A percentile compares a stretch with the other conserved stretches of the same genome.
Evolutionary conservation across 371 early-diverging fungal genomes (phyloP).

Genomic region (Ordospora pajunii): DNA sequence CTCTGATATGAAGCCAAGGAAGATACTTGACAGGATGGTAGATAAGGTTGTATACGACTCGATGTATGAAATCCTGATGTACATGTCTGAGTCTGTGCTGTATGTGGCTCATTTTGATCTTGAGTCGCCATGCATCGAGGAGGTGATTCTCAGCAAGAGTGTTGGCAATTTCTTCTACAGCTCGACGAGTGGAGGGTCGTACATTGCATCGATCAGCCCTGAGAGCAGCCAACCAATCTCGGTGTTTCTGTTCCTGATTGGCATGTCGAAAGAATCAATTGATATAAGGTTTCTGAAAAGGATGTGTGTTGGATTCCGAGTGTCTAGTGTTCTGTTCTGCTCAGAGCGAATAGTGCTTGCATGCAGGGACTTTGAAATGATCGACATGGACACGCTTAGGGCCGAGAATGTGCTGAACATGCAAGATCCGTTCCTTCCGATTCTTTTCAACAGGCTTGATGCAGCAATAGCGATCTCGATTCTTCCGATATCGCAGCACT

Average conservation of each 20-base stretch:
- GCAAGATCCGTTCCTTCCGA: constrained; percentile 45
- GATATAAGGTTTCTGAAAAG: constrained; percentile 32
- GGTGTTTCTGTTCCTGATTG: constrained; percentile 35
- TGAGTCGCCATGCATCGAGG: not conserved
- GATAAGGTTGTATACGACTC: constrained; percentile 47
- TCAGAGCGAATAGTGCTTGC: constrained; percentile 51
- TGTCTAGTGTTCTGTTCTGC: constrained; percentile 50
- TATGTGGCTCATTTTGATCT: constrained; percentile 25
- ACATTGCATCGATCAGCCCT: constrained; percentile 19
- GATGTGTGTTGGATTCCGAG: constrained; percentile 56
- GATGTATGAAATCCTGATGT: constrained; percentile 29
- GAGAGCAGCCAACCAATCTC: constrained; percentile 20
- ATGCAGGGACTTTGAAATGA: constrained; percentile 61
- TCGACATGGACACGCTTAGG: constrained; percentile 56
- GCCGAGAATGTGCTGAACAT: constrained; percentile 59
- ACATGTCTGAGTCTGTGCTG: not conserved
- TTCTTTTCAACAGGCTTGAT: constrained; percentile 17
- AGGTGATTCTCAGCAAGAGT: constrained; percentile 5
- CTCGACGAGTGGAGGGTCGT: not conserved
- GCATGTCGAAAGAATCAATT: not conserved
- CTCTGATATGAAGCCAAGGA: not conserved
- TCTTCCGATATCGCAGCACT: constrained; percentile 37
- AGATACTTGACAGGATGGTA: constrained; percentile 21
- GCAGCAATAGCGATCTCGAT: constrained; percentile 39
- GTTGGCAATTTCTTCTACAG: constrained; percentile 46